Conservation (phyloP, 176 grass and related monocot genomes). For the Carex cristatella region DNA sequence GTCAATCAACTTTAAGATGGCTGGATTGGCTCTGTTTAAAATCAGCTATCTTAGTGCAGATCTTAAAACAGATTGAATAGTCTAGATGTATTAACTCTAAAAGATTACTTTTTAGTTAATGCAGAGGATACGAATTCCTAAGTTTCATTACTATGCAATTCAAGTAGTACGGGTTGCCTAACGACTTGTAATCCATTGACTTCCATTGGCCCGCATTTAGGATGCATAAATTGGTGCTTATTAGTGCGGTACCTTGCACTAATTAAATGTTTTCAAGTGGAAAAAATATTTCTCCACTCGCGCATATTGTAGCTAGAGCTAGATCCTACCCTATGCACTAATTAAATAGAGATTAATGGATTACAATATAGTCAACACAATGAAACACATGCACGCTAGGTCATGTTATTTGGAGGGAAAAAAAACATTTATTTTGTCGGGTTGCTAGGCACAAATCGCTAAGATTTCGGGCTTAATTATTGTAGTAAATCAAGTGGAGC, state of each 20-base stretch:
- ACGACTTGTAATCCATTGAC: background rate
- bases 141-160: no score
- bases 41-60: no score
- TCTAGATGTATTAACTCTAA: no score
- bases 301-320: background rate
- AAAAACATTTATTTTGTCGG: background rate
- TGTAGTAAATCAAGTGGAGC: background rate
- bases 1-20: no score
- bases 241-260: background rate
- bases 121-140: no score
- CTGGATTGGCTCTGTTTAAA: no score
- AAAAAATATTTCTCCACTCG: background rate
- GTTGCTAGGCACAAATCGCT: background rate
- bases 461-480: background rate
- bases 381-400: background rate
- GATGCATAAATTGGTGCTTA: conserved; percentile 9
- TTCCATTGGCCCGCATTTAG: background rate
- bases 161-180: no score
- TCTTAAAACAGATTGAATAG: no score
- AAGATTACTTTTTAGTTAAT: no score
- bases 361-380: background rate
- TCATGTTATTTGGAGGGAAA: background rate
- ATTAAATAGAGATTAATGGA: background rate
- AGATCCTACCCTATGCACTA: background rate
- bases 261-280: background rate